Conservation (phyloP, 2,329 filamentous ascomycete species). For the Venturia nashicola region DNA sequence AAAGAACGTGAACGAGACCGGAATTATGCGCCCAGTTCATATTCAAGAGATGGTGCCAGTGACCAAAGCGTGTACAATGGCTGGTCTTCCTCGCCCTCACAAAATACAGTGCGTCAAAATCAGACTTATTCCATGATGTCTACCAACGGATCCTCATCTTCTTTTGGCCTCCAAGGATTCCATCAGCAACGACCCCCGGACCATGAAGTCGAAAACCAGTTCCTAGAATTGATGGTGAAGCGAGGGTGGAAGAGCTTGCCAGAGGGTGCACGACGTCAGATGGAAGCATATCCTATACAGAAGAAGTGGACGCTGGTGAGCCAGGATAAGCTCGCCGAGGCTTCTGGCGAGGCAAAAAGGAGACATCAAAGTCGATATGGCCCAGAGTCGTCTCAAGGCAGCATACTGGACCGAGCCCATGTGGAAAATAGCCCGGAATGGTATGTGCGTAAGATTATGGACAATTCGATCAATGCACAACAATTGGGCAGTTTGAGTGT, state of each 20-base stretch:
- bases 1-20: neutral
- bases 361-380: conserved; percentile 59
- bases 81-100: conserved; percentile 3
- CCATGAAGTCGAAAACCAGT: conserved; percentile 77
- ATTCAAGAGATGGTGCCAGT: neutral
- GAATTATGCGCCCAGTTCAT: neutral
- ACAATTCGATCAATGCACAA: conserved; percentile 85
- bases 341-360: conserved; percentile 88
- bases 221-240: conserved; percentile 90
- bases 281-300: conserved; percentile 84
- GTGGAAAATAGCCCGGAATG: conserved; percentile 95
- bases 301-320: conserved; percentile 98
- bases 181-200: conserved; percentile 63
- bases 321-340: conserved; percentile 86
- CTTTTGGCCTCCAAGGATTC: conserved; percentile 41
- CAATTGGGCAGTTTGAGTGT: conserved; percentile 88
- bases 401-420: conserved; percentile 67
- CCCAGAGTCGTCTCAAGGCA: conserved; percentile 55
- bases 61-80: neutral
- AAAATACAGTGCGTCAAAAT: conserved; percentile 16
- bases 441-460: conserved; percentile 96
- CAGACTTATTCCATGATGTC: conserved; percentile 20
- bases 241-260: conserved; percentile 95
- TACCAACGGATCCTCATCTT: conserved; percentile 33
- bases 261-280: conserved; percentile 86